Percentiles rank a stretch among this genome's conserved stretches.
phyloP scores from a whole-genome alignment of 208 protist genomes.

The Wallacemonas sp. region DNA sequence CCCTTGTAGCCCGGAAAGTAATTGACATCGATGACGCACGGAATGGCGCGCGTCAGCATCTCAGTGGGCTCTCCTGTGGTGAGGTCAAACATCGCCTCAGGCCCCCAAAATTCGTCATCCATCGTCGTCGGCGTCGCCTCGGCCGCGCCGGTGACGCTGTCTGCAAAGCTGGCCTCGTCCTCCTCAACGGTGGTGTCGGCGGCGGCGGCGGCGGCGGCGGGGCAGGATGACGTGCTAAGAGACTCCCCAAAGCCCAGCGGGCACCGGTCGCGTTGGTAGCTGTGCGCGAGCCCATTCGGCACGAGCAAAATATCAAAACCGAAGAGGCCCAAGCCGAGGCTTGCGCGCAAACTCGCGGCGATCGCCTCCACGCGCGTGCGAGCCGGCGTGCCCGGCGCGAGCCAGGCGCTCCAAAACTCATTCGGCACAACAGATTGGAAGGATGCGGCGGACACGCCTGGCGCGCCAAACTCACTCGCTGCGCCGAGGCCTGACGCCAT shows the following conservation, averaged over 20 bases:
- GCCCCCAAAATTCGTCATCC: conserved; percentile 2
- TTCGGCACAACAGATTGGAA: conserved; percentile 21
- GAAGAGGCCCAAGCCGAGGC: conserved; percentile 63
- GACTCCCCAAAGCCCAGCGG: conserved; percentile 34
- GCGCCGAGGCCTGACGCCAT: no score
- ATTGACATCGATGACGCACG: conserved; percentile 82
- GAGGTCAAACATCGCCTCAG: conserved; percentile 55
- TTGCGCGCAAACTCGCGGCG: conserved; percentile 33
- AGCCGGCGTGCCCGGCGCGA: conserved; percentile 48
- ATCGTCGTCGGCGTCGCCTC: not conserved
- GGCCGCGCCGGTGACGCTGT: not conserved
- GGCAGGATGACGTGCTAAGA: not conserved
- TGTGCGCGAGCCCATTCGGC: conserved; percentile 34
- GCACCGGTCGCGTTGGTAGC: conserved; percentile 22
- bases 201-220: not conserved
- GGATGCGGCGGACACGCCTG: not conserved
- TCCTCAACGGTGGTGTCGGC: not conserved
- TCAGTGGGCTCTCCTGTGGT: conserved; percentile 51
- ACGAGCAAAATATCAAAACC: conserved; percentile 85
- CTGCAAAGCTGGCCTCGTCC: not conserved
- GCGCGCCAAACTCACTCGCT: no score
- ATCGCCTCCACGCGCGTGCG: conserved; percentile 38
- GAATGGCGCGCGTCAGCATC: conserved; percentile 46
- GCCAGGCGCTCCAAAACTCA: conserved; percentile 51
- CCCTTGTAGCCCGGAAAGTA: conserved; percentile 87